Percentiles rank a stretch among this genome's conserved stretches.
Evolutionary conservation across 768 basidiomycete genomes (phyloP).

Genomic region (Tremella yokohamensis): DNA sequence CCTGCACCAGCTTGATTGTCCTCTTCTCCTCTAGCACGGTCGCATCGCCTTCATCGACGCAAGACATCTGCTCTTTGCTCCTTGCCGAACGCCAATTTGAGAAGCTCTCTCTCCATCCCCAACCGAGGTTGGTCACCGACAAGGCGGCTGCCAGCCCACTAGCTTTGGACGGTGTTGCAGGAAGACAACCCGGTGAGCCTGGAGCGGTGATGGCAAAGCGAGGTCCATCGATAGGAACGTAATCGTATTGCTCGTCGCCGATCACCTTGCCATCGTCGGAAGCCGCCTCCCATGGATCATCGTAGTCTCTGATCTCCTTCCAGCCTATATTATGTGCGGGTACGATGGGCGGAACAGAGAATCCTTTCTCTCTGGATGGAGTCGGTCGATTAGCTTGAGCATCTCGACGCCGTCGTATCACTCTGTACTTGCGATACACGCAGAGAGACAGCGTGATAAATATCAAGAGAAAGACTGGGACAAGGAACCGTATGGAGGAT

Average conservation of each 20-base stretch:
- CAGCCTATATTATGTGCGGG: slow-evolving; percentile 4
- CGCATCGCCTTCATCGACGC: too few species aligned
- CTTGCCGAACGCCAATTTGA: slow-evolving; percentile 22
- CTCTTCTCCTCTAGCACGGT: slow-evolving; percentile 8
- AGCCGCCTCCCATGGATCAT: slow-evolving; percentile 22
- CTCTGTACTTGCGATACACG: slow-evolving; percentile 7
- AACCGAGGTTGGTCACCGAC: slow-evolving; percentile 1
- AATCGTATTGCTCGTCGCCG: slow-evolving; percentile 7
- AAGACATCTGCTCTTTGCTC: slow-evolving; percentile 8
- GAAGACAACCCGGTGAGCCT: too few species aligned
- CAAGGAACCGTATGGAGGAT: slow-evolving; percentile 22
- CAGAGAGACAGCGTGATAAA: slow-evolving; percentile 25
- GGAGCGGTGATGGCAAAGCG: background rate
- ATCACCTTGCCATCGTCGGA: slow-evolving; percentile 6
- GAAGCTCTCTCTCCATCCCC: slow-evolving; percentile 26
- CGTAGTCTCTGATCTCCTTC: slow-evolving; percentile 16
- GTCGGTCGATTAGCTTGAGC: background rate
- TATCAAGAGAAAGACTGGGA: slow-evolving; percentile 29
- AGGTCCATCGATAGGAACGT: background rate
- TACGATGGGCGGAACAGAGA: background rate
- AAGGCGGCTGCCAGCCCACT: background rate
- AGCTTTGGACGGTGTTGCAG: background rate
- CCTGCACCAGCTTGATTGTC: slow-evolving; percentile 23
- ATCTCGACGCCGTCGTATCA: slow-evolving; percentile 12
- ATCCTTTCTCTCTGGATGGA: background rate